Evolutionary conservation across 169 alveolate species (phyloP).

Genomic region (Babesia gibsoni): DNA sequence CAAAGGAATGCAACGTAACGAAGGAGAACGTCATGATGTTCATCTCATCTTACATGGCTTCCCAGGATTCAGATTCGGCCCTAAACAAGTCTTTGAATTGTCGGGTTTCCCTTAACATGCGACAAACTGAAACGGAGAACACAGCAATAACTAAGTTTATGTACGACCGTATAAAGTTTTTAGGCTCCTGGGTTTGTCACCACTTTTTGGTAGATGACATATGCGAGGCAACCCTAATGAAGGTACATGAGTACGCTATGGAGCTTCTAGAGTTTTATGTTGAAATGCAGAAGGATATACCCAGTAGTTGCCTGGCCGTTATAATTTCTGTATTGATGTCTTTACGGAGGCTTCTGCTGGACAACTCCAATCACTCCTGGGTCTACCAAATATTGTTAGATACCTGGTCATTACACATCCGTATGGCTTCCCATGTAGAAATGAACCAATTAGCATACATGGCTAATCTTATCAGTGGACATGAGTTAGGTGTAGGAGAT

Average conservation of each 20-base stretch:
- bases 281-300: constrained; percentile 20
- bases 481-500: background rate
- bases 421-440: background rate
- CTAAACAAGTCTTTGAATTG: background rate
- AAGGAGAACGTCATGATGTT: background rate
- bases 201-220: constrained; percentile 4
- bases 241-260: constrained; percentile 25
- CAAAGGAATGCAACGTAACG: background rate
- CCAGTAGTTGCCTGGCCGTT: constrained; percentile 5
- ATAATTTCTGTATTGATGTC: background rate
- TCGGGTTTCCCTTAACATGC: background rate
- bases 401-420: constrained; percentile 1
- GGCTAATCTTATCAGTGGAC: constrained; percentile 2
- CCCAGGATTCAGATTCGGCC: background rate
- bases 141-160: constrained; percentile 2
- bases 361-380: background rate
- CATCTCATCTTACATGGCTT: background rate
- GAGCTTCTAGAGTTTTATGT: constrained; percentile 9
- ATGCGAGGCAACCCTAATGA: background rate
- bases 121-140: background rate
- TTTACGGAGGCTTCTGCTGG: constrained; percentile 7
- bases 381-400: constrained; percentile 20
- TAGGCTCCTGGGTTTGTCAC: constrained; percentile 35
- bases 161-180: background rate
- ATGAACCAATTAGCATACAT: constrained; percentile 9